phyloP scores from a whole-genome alignment of 208 protist species.

The Acanthamoeba divionensis region DNA sequence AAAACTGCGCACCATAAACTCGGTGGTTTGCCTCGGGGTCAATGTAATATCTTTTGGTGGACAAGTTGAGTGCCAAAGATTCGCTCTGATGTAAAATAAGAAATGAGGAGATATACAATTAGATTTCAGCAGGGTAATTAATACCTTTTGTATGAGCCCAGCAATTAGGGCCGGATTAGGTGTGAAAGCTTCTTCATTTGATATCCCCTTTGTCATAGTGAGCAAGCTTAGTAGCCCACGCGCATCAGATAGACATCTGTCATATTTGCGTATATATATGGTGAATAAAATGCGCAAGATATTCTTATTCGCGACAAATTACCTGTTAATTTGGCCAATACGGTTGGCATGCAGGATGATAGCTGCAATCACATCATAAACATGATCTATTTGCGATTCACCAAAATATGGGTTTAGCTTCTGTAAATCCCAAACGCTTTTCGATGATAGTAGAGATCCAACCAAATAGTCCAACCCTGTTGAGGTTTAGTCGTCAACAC shows the following conservation, averaged over 20 bases:
- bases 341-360: background rate
- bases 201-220: background rate
- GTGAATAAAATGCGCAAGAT: no score
- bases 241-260: background rate
- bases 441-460: conserved; percentile 19
- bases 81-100: background rate
- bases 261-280: no score
- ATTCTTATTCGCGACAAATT: no score
- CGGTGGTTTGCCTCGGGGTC: background rate
- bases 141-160: background rate
- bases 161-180: background rate
- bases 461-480: conserved; percentile 50
- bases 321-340: background rate
- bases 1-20: no score
- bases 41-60: background rate
- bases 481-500: no score
- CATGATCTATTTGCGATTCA: background rate
- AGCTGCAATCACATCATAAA: background rate
- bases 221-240: background rate
- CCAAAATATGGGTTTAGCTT: conserved; percentile 47
- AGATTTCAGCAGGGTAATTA: background rate
- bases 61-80: background rate
- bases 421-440: background rate
- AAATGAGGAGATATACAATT: background rate
- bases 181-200: background rate